These are phyloP conservation scores for Exophiala calicioides DNA, from an alignment of 2,329 filamentous ascomycete genomes.

Conservation along the genomic window DNA sequence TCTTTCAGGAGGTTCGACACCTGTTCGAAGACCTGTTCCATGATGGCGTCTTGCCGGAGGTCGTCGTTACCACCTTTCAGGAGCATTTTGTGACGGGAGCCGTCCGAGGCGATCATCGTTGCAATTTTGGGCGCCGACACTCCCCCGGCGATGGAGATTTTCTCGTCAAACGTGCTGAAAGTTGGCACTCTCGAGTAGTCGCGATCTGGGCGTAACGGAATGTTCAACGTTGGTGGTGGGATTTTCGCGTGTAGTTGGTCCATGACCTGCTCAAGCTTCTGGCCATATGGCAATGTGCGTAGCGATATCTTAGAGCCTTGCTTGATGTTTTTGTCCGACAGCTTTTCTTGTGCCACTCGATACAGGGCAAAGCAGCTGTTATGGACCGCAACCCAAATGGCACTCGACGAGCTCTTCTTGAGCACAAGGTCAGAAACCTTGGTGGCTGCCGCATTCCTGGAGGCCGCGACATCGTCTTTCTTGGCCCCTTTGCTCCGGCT, in stretches of 20 bases:
- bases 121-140: constrained; percentile 94
- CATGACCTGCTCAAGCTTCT: constrained; percentile 63
- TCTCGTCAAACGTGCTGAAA: constrained; percentile 70
- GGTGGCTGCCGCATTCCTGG: constrained; percentile 72
- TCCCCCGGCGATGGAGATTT: constrained; percentile 83
- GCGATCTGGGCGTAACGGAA: constrained; percentile 70
- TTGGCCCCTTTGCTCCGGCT: constrained; percentile 66
- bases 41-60: constrained; percentile 92
- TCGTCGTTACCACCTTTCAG: constrained; percentile 96
- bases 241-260: constrained; percentile 61
- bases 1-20: constrained; percentile 86
- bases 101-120: constrained; percentile 76
- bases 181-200: constrained; percentile 76
- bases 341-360: constrained; percentile 46
- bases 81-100: constrained; percentile 79
- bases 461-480: constrained; percentile 68
- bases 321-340: constrained; percentile 64
- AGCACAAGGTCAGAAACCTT: constrained; percentile 65
- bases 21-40: constrained; percentile 98
- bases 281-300: constrained; percentile 64
- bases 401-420: constrained; percentile 51
- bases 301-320: constrained; percentile 64
- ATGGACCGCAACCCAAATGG: constrained; percentile 71
- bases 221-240: constrained; percentile 85
- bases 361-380: constrained; percentile 69